phyloP scores from a whole-genome alignment of 2,329 filamentous ascomycete species.

The Lasiodiplodia theobromae region DNA sequence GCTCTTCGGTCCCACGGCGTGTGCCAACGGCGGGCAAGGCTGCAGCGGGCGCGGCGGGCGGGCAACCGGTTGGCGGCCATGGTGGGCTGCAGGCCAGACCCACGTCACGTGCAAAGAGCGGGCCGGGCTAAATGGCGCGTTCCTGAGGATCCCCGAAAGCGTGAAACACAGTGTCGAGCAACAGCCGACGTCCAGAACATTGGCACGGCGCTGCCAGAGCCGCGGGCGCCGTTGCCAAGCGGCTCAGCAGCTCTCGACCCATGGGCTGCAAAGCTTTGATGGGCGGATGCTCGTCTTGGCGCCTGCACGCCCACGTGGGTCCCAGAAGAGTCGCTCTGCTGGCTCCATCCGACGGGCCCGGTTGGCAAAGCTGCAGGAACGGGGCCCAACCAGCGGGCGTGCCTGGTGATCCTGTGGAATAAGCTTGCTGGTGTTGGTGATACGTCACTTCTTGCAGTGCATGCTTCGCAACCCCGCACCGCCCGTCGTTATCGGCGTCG shows the following conservation, averaged over 20 bases:
- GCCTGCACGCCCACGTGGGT: constrained; percentile 23
- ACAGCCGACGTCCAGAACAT: constrained; percentile 18
- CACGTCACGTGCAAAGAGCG: constrained; percentile 6
- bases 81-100: neutral
- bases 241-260: constrained; percentile 4
- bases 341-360: constrained; percentile 5
- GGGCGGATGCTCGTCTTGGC: constrained; percentile 19
- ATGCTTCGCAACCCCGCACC: constrained; percentile 13
- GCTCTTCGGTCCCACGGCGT: constrained; percentile 5
- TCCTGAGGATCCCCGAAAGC: constrained; percentile 25
- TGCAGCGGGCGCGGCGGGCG: constrained; percentile 19
- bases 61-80: constrained; percentile 12
- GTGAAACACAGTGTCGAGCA: constrained; percentile 5
- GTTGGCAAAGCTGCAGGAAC: constrained; percentile 10
- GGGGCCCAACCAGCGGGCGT: neutral
- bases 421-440: neutral
- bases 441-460: neutral
- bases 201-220: constrained; percentile 10
- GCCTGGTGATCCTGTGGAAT: constrained; percentile 8
- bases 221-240: constrained; percentile 25
- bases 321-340: constrained; percentile 2
- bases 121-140: constrained; percentile 17
- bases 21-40: constrained; percentile 19
- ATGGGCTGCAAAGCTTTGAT: constrained; percentile 14
- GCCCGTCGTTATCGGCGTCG: neutral